Evolutionary conservation across 2,329 filamentous ascomycete genomes (phyloP).

Genomic region (Mollisiaceae sp.): DNA sequence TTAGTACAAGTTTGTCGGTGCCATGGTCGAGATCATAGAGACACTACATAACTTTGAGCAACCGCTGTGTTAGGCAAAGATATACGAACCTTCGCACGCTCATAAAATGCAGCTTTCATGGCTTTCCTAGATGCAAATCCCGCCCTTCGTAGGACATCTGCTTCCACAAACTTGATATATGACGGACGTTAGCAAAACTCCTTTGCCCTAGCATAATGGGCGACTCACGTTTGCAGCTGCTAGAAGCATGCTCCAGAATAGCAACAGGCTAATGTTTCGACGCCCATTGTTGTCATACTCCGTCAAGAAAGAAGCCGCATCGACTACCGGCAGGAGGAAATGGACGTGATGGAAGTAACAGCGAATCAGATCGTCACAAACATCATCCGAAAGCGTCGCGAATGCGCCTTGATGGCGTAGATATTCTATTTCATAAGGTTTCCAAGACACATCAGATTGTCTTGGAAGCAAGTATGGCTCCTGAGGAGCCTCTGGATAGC

Average conservation of each 20-base stretch:
- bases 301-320: constrained; percentile 35
- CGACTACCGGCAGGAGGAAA: constrained; percentile 44
- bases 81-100: constrained; percentile 45
- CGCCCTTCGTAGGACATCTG: constrained; percentile 21
- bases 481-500: constrained; percentile 25
- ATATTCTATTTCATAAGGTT: constrained; percentile 25
- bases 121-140: constrained; percentile 42
- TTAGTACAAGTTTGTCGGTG: constrained; percentile 46
- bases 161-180: constrained; percentile 21
- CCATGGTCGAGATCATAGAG: constrained; percentile 45
- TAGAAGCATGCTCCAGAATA: constrained; percentile 46
- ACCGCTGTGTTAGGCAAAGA: neutral
- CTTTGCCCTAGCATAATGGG: neutral
- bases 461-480: constrained; percentile 22
- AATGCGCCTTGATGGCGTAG: constrained; percentile 42
- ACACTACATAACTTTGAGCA: neutral
- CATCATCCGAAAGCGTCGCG: constrained; percentile 39
- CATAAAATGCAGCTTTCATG: constrained; percentile 46
- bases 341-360: constrained; percentile 48
- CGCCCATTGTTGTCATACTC: constrained; percentile 37
- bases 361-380: constrained; percentile 42
- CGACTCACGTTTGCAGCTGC: constrained; percentile 42
- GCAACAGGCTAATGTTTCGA: constrained; percentile 42
- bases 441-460: constrained; percentile 20
- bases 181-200: constrained; percentile 5